Conservation (phyloP, 1,284 basidiomycete genomes). For the Ceratobasidium sp. region DNA sequence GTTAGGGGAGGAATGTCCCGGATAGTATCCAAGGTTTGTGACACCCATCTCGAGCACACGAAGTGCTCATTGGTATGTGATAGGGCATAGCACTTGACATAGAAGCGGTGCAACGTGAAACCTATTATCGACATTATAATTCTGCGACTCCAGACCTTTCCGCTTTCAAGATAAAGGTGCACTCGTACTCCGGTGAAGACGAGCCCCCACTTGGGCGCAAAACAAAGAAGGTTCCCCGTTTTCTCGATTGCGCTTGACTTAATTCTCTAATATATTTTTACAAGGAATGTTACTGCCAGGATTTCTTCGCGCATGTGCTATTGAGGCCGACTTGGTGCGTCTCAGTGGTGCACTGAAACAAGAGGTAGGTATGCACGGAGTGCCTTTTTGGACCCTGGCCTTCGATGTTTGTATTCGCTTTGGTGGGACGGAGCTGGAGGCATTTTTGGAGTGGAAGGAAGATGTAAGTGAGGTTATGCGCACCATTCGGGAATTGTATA, state of each 20-base stretch:
- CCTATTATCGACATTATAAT: background rate
- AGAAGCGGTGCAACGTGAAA: constrained; percentile 8
- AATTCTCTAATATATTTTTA: background rate
- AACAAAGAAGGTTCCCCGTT: background rate
- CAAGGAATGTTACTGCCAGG: too few species aligned
- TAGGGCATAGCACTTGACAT: constrained; percentile 30
- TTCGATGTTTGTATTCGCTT: constrained; percentile 45
- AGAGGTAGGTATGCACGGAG: background rate
- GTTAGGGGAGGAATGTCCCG: constrained; percentile 13
- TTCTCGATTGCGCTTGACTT: too few species aligned
- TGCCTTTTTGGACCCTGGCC: constrained; percentile 1
- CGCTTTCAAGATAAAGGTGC: constrained; percentile 8
- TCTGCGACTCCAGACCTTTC: constrained; percentile 13
- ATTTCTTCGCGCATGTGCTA: too few species aligned
- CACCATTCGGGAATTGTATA: too few species aligned
- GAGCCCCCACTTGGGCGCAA: constrained; percentile 1
- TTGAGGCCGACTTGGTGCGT: background rate
- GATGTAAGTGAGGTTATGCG: too few species aligned
- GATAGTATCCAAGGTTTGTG: constrained; percentile 25
- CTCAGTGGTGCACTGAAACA: background rate
- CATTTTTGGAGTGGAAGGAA: constrained; percentile 45
- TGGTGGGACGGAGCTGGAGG: constrained; percentile 43
- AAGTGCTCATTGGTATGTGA: background rate
- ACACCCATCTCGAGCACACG: too few species aligned
- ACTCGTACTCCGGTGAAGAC: constrained; percentile 10